Evolutionary conservation across 148 eudicot species (phyloP).

Genomic region (Talinum fruticosum): DNA sequence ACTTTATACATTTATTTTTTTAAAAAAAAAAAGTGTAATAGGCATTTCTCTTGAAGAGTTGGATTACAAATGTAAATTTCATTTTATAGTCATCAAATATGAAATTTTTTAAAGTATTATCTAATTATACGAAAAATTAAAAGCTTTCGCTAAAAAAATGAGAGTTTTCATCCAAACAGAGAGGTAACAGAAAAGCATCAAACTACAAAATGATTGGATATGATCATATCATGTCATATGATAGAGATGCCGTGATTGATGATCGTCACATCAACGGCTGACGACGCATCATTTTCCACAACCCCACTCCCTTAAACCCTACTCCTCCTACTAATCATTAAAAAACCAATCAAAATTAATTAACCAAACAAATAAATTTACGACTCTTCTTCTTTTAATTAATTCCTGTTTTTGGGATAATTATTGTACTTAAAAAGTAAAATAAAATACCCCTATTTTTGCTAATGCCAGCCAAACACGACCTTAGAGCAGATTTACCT

Average conservation of each 20-base stretch:
- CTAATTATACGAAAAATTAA: no score
- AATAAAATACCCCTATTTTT: not conserved
- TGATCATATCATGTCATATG: no score
- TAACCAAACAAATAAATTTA: constrained; percentile 3
- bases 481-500: constrained; percentile 7
- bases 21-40: no score
- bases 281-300: not conserved
- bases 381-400: not conserved
- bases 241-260: not conserved
- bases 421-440: not conserved
- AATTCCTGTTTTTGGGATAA: not conserved
- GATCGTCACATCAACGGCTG: not conserved
- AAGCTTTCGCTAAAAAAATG: no score
- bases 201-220: no score
- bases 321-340: not conserved
- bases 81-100: no score
- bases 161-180: no score
- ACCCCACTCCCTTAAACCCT: not conserved
- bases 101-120: no score
- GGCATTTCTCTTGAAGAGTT: no score
- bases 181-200: no score
- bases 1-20: no score
- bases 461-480: constrained; percentile 8
- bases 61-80: no score
- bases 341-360: not conserved